phyloP scores from a whole-genome alignment of 805 yeast genomes.

The Ogataea pignaliae region DNA sequence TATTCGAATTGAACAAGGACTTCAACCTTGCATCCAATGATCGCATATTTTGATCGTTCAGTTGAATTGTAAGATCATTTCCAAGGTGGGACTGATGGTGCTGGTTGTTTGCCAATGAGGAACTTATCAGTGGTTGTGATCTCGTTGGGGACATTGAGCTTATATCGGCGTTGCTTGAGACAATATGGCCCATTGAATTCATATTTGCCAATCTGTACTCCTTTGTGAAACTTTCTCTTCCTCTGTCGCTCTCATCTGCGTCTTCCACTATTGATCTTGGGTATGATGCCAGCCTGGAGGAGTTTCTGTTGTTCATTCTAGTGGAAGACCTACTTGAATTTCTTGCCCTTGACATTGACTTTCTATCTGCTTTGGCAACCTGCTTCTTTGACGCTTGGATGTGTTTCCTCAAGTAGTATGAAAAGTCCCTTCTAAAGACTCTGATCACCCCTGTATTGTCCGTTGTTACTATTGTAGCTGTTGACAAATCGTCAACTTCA shows the following conservation, averaged over 20 bases:
- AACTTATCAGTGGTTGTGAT: background rate
- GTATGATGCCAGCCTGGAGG: background rate
- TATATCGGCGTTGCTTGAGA: background rate
- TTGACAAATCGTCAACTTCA: conserved; percentile 32
- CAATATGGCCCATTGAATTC: conserved; percentile 2
- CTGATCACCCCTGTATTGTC: conserved; percentile 71
- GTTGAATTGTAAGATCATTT: too few species aligned
- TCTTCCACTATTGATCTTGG: too few species aligned
- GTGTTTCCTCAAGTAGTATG: conserved; percentile 40
- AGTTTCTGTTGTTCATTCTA: conserved; percentile 2
- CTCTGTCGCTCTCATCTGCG: conserved; percentile 5
- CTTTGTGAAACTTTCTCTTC: conserved; percentile 8
- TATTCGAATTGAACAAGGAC: background rate
- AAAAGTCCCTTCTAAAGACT: conserved; percentile 77
- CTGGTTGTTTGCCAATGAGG: background rate
- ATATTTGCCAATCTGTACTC: conserved; percentile 6
- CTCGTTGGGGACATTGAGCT: background rate
- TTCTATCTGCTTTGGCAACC: conserved; percentile 5
- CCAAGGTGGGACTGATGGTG: background rate
- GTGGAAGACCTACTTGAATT: conserved; percentile 16
- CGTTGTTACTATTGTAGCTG: conserved; percentile 63
- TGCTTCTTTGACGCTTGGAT: conserved; percentile 11
- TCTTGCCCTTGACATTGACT: conserved; percentile 11
- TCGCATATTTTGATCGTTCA: background rate
- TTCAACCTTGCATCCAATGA: conserved; percentile 1